Evolutionary conservation across 2,329 filamentous ascomycete genomes (phyloP), one percentile per base, ranked within the genome.

Genomic region (Simplicillium aogashimaense): DNA sequence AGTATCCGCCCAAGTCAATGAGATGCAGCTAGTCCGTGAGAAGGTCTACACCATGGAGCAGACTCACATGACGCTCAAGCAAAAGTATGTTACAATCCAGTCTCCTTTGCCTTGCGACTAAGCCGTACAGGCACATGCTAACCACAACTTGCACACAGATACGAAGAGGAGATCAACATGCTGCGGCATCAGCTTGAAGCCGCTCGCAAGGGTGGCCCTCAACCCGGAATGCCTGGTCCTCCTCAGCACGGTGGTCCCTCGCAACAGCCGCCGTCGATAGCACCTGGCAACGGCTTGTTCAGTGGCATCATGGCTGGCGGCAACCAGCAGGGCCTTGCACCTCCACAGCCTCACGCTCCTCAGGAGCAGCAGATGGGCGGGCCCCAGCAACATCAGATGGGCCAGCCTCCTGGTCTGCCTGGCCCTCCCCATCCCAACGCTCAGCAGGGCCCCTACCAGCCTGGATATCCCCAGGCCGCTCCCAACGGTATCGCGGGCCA

Each of bases 11-110:
- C 92, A 98, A 61, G 83, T 95, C 48, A 83, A 90, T 55, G 92
- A 98, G 66, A 92, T 97, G 75, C 86, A 95, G 59, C 76, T 95
- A 55, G 87, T 98, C 37, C 76, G 89, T 47, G 83, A 89, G 58
- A 95, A 95, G 64, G 86, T 98, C 44, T 95, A 87, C 56, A 78
- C 86, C 52, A 79, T 98, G 61, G 92, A 98, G 62, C 88, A 94
- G 59, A 78, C 82, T 37, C 92, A 97, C 56, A 74, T 90, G 53
- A 78, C 77, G 39, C 79, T 95, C 56, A 97, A 97, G 70, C 75
- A 81, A 63, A 94, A 95, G 90, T 97, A 71, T 9, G 40, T 42
- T 12, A 37, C 13, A 15, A 15, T 13, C 30, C 20, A 59, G 82
- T 65, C 29, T 36, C 17, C 20, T 37, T 10, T 15, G 36, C 45